Percentiles rank a stretch among this genome's conserved stretches.
These are phyloP conservation scores for Pseudocercospora cruenta DNA, from an alignment of 2,329 filamentous ascomycete genomes.

Conservation along the genomic window DNA sequence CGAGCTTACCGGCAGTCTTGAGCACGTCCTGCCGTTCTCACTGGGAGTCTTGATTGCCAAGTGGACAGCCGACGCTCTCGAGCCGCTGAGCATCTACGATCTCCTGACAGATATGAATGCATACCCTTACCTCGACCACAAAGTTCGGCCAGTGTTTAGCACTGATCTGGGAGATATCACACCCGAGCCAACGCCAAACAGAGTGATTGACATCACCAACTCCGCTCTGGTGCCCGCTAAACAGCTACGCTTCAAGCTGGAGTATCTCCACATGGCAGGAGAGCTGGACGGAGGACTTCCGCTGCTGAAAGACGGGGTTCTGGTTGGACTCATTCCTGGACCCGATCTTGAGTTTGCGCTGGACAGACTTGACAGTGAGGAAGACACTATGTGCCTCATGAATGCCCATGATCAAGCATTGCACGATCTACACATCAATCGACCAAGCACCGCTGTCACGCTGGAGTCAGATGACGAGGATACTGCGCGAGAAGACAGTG, in stretches of 20 bases:
- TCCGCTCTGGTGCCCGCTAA: slow-evolving; percentile 79
- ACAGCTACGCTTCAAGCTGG: slow-evolving; percentile 77
- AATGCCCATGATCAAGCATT: slow-evolving; percentile 60
- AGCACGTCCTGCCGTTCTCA: slow-evolving; percentile 94
- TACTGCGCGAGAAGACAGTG: slow-evolving; percentile 17
- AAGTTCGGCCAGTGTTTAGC: slow-evolving; percentile 88
- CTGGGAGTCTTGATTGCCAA: slow-evolving; percentile 92
- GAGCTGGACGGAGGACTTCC: slow-evolving; percentile 92
- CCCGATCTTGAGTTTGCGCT: slow-evolving; percentile 93
- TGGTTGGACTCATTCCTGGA: slow-evolving; percentile 90
- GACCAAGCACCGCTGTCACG: slow-evolving; percentile 15
- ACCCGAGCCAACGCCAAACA: slow-evolving; percentile 70
- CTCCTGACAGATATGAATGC: slow-evolving; percentile 95
- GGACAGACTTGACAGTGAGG: slow-evolving; percentile 74
- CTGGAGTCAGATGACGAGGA: slow-evolving; percentile 16
- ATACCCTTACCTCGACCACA: slow-evolving; percentile 97
- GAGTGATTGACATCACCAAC: slow-evolving; percentile 84
- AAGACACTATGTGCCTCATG: slow-evolving; percentile 82
- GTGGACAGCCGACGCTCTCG: slow-evolving; percentile 95
- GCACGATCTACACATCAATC: slow-evolving; percentile 28
- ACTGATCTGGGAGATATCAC: slow-evolving; percentile 86
- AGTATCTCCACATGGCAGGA: slow-evolving; percentile 78
- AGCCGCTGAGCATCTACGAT: slow-evolving; percentile 94
- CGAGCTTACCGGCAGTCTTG: slow-evolving; percentile 89
- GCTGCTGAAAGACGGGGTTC: slow-evolving; percentile 74